Evolutionary conservation across 805 yeast genomes (phyloP), one percentile per base, ranked within the genome.

Genomic region (Middelhovenomyces tepae): DNA sequence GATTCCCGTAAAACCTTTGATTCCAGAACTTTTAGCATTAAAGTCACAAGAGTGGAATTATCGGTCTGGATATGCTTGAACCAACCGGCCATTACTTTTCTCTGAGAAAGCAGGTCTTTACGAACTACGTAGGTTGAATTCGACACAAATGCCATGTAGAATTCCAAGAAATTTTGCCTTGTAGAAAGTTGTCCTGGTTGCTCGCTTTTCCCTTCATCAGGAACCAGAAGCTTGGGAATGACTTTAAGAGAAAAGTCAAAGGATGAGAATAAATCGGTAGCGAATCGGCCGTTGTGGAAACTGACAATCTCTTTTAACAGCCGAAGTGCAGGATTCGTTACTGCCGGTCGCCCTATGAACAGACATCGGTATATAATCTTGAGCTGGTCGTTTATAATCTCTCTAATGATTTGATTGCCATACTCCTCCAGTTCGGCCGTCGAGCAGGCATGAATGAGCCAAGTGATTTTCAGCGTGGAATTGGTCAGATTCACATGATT

Each of bases 341-440:
- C 50, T 1, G 71, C 62, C 0, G 81, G 73, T 41, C 76, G 71
- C 40, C 65, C 55, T 34, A 72, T 67, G 39, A 68, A 70, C 24
- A 86, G 59, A 11, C 80, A 75, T 44, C 93, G 64, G 54, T 80
- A 82, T 2, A 86, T 59, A 5, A 75, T 67, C 45, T 78, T 81
- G 27, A 69, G 51, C 49, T 81, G 73, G 29, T 65, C 67, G 1
- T 65, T 58, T 7, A 85, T 51, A 3, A 86, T 57, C 9, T 68
- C 67, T 32, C 65, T 65, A 36, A 78, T 66, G 16, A 77, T 50
- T 6, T 57, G 57, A 32, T 54, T 47, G 9, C 63, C 60, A 23
- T 39, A 27, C 21, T 36, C 52, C 39, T 37, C 46, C 16, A 43
- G 48, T 9, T 35, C 32, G 1, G 40, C 22, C 18, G 38, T 65